Conservation (phyloP, 2,329 filamentous ascomycete genomes). For the Alternaria sp. region DNA sequence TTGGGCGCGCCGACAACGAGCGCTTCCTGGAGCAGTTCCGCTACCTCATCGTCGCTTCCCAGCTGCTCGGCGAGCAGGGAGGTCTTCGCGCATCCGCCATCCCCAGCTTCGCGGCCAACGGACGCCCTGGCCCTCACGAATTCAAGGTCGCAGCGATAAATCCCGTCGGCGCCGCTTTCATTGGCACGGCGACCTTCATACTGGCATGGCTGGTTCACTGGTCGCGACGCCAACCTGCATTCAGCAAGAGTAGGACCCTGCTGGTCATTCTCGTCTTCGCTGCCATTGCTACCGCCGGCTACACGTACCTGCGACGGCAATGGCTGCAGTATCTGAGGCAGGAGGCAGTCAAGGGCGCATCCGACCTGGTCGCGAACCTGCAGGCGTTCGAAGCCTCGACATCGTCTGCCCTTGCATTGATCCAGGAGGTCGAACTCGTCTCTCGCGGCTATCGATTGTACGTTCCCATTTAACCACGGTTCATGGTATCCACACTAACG, state of each 20-base stretch:
- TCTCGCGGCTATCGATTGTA: constrained; percentile 87
- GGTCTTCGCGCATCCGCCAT: constrained; percentile 44
- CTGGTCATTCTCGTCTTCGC: constrained; percentile 59
- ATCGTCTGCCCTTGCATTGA: constrained; percentile 76
- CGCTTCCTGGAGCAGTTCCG: constrained; percentile 91
- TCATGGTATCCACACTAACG: constrained; percentile 21
- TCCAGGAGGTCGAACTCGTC: constrained; percentile 95
- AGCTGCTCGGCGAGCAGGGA: constrained; percentile 73
- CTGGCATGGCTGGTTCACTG: constrained; percentile 74
- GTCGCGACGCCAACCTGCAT: constrained; percentile 62
- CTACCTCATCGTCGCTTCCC: constrained; percentile 90
- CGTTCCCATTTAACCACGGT: constrained; percentile 39
- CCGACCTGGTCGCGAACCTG: constrained; percentile 72
- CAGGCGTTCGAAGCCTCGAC: constrained; percentile 82
- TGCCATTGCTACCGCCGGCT: constrained; percentile 64
- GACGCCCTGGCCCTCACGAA: constrained; percentile 33
- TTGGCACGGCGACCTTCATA: constrained; percentile 67
- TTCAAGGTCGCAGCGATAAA: constrained; percentile 59
- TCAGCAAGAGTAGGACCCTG: constrained; percentile 61
- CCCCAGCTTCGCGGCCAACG: constrained; percentile 34
- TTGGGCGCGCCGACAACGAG: constrained; percentile 79
- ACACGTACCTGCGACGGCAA: constrained; percentile 76
- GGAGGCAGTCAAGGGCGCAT: constrained; percentile 73
- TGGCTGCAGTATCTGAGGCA: constrained; percentile 81
- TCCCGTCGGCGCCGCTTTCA: constrained; percentile 68